Evolutionary conservation across 495 filamentous ascomycete species (phyloP).

Genomic region (Penicillium malachiteum): DNA sequence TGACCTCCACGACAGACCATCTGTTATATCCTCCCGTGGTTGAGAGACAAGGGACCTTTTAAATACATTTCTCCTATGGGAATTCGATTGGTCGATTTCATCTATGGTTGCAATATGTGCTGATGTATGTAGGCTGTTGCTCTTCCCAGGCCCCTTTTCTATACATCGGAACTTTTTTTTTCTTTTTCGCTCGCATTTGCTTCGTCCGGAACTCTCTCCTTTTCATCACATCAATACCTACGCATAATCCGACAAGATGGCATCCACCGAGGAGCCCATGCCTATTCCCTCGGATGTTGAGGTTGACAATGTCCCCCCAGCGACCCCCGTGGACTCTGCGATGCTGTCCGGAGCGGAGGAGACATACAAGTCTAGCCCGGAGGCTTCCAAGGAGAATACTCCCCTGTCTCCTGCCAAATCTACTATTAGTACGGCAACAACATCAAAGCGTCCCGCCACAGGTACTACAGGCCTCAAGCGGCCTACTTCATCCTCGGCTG

Average conservation of each 20-base stretch:
- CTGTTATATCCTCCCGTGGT: too few species aligned
- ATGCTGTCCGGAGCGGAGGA: constrained; percentile 42
- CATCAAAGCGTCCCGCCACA: constrained; percentile 33
- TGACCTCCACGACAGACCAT: background rate
- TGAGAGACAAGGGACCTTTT: too few species aligned
- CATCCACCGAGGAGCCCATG: constrained; percentile 41
- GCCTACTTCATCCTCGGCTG: constrained; percentile 35
- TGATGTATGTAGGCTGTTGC: constrained; percentile 2
- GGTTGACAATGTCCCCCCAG: constrained; percentile 34
- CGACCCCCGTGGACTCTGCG: constrained; percentile 41
- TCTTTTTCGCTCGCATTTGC: background rate
- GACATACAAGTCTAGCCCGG: constrained; percentile 37
- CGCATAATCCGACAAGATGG: constrained; percentile 24
- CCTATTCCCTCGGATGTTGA: constrained; percentile 28
- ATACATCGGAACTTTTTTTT: background rate
- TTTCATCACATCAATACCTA: background rate
- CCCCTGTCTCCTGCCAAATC: constrained; percentile 34
- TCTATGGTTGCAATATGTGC: background rate
- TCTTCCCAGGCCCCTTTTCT: constrained; percentile 5
- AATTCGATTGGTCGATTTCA: background rate
- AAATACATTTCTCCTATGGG: background rate
- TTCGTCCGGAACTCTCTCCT: background rate
- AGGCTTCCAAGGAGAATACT: constrained; percentile 40
- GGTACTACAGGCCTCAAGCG: constrained; percentile 36
- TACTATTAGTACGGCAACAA: constrained; percentile 17